Percentiles rank a stretch among this genome's conserved stretches.
Conservation (phyloP, 2,329 filamentous ascomycete genomes). For the Alternaria dauci region DNA sequence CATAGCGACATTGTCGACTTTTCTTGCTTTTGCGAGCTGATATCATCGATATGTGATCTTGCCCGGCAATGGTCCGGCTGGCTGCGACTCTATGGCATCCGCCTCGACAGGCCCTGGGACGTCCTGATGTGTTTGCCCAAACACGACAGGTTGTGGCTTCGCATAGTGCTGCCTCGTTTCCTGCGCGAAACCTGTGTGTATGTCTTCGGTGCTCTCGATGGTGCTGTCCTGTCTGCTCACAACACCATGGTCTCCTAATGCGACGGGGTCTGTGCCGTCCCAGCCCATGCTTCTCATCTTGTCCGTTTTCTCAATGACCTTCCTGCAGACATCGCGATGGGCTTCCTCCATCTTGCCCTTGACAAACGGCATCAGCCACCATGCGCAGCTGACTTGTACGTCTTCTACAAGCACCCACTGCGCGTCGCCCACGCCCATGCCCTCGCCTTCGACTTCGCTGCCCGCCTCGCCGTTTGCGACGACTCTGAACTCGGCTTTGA, state of each 20-base stretch:
- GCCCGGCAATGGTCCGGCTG: conserved; percentile 21
- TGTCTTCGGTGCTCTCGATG: conserved; percentile 20
- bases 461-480: conserved; percentile 32
- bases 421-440: conserved; percentile 43
- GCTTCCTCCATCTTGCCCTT: conserved; percentile 45
- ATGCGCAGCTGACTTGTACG: conserved; percentile 44
- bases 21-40: background rate
- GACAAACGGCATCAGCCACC: conserved; percentile 50
- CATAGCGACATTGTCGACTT: background rate
- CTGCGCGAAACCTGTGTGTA: conserved; percentile 10
- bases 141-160: conserved; percentile 4
- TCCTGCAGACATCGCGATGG: conserved; percentile 44
- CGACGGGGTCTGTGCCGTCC: background rate
- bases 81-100: conserved; percentile 25
- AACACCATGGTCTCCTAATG: background rate
- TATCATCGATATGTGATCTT: conserved; percentile 35
- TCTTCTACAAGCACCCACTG: conserved; percentile 48
- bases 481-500: conserved; percentile 46
- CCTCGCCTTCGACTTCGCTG: conserved; percentile 43
- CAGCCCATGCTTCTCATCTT: conserved; percentile 26
- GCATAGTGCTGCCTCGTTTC: conserved; percentile 8
- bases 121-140: conserved; percentile 3
- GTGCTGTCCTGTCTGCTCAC: conserved; percentile 17
- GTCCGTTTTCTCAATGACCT: conserved; percentile 45
- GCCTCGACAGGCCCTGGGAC: conserved; percentile 11